A percentile compares a stretch with the other conserved stretches of the same genome.
These are phyloP conservation scores for Stachybotrys chartarum DNA, from an alignment of 2,329 filamentous ascomycete genomes.

Conservation along the genomic window DNA sequence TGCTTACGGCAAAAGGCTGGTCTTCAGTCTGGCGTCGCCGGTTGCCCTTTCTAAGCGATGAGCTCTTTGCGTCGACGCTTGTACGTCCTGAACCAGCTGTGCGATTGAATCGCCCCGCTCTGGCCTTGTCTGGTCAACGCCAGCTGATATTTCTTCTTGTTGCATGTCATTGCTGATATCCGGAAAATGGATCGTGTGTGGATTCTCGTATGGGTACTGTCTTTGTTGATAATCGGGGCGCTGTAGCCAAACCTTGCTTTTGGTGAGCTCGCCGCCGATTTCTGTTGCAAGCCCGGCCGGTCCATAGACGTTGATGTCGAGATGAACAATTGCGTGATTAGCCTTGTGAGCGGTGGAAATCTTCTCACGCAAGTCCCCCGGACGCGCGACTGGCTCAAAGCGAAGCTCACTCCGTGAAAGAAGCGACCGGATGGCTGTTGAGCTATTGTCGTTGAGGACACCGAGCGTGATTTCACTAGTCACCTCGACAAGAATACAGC, in stretches of 20 bases:
- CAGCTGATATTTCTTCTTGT: background rate
- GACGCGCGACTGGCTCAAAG: slow-evolving; percentile 6
- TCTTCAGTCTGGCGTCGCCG: slow-evolving; percentile 14
- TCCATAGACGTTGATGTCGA: slow-evolving; percentile 31
- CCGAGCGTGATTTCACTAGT: background rate
- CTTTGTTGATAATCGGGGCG: slow-evolving; percentile 15
- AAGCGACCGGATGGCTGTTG: background rate
- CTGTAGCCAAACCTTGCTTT: slow-evolving; percentile 25
- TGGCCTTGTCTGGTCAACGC: background rate
- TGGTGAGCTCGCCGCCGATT: slow-evolving; percentile 20
- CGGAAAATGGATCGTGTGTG: slow-evolving; percentile 6
- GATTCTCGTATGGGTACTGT: slow-evolving; percentile 5
- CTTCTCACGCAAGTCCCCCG: slow-evolving; percentile 9
- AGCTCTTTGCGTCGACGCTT: slow-evolving; percentile 11
- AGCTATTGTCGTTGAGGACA: background rate
- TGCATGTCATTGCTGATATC: background rate
- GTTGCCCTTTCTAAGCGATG: slow-evolving; percentile 9
- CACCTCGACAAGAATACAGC: background rate
- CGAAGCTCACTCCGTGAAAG: background rate
- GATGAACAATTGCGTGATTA: slow-evolving; percentile 17
- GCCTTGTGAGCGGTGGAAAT: slow-evolving; percentile 17
- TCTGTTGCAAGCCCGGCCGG: slow-evolving; percentile 6
- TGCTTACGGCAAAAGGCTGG: slow-evolving; percentile 15
- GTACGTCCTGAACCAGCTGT: background rate
- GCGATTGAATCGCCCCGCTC: background rate